These are phyloP conservation scores for Acacia melanoxylon DNA, from an alignment of 306 rosid species.

Conservation along the genomic window DNA sequence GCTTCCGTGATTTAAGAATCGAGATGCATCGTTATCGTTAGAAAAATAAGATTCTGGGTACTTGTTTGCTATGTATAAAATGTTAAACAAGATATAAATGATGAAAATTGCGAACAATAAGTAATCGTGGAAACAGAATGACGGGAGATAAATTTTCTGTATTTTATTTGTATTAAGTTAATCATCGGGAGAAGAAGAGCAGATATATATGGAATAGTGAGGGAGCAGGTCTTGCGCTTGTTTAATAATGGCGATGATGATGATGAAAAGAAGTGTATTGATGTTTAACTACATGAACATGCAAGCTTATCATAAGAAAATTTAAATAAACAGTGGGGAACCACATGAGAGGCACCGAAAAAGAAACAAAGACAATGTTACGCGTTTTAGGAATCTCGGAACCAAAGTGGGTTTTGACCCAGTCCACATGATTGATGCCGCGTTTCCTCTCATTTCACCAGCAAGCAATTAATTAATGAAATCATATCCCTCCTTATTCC, in stretches of 20 bases:
- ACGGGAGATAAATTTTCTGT: not conserved
- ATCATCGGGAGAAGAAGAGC: not conserved
- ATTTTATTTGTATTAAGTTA: no score
- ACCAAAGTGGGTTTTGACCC: not conserved
- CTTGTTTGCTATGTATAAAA: not conserved
- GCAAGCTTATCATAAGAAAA: no score
- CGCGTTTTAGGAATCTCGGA: constrained; percentile 15
- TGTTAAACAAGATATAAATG: not conserved
- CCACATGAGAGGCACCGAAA: not conserved
- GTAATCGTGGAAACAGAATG: not conserved
- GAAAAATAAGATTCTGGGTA: not conserved
- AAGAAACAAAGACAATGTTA: not conserved
- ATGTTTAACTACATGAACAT: no score
- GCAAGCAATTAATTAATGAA: not conserved
- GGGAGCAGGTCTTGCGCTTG: not conserved
- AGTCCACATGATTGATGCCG: constrained; percentile 16
- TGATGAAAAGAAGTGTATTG: no score
- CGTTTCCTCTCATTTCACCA: not conserved
- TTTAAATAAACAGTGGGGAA: not conserved
- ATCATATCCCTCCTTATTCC: not conserved
- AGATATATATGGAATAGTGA: not conserved
- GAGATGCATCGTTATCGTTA: not conserved
- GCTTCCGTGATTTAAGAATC: not conserved
- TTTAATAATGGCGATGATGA: no score
- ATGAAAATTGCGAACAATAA: not conserved